Evolutionary conservation across 495 filamentous ascomycete species (phyloP), one percentile per base, ranked within the genome.

Genomic region (Acidomyces sp.): DNA sequence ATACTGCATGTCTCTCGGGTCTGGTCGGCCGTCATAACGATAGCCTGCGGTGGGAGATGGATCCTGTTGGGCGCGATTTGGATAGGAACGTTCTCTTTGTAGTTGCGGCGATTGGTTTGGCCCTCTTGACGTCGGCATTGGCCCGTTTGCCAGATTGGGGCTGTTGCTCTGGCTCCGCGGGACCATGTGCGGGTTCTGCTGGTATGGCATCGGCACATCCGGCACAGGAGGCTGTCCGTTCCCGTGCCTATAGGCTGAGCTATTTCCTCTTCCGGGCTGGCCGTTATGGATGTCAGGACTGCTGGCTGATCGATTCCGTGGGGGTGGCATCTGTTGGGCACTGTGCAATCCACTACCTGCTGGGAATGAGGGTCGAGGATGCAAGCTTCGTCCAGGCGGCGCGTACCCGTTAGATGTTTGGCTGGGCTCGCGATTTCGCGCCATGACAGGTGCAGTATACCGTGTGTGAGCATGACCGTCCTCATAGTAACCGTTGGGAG

Each of bases 391-490:
- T 6, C 35, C 39, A 4, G 31, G 24, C 9, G 34, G 43, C 25
- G 32, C 15, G 16, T 44, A 35, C 6, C 75, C 77, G 52, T 75
- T 84, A 37, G 74, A 55, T 32, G 71, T 65, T 48, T 73, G 79
- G n/a, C 64, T 21, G 39, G 15, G 15, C 7, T 13, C 19, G 23
- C 24, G 17, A 12, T 10, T 30, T 26, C 87, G 75, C 26, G 78
- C 78, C 65, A 85, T 72, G 7, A 82, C 85, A 16, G 87, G 88
- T 3, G 88, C 85, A 2, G 90, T 93, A 51, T 82, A 87, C 26
- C 84, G 77, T 56, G 80, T 80, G 17, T 49, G 38, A 6, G 85
- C 81, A 26, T 87, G 80, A 17, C 67, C 34, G 4, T 37, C 33
- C 33, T 45, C 67, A 37, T 69, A 66, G 65, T 70, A 72, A 41